A percentile compares a stretch with the other conserved stretches of the same genome.
Conservation (phyloP, 176 grass and related monocot species). For the Thinopyrum elongatum region DNA sequence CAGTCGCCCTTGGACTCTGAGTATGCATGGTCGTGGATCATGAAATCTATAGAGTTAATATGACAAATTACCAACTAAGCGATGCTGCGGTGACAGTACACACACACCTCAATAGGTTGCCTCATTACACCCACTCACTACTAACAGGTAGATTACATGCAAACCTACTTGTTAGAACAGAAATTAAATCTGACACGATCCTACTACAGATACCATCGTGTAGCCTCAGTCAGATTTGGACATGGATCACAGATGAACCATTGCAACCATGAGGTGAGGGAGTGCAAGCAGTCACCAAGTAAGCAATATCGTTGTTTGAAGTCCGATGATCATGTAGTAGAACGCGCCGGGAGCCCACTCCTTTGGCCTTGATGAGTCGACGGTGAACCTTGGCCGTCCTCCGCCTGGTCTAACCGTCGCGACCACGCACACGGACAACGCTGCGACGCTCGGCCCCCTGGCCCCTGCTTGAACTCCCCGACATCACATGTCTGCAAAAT, state of each 20-base stretch:
- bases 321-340: slow-evolving; percentile 40
- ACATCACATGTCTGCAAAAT: slow-evolving; percentile 50
- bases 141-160: no score
- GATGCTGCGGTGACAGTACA: no score
- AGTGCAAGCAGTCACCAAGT: background rate
- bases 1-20: no score
- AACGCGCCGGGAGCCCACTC: slow-evolving; percentile 85
- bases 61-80: no score
- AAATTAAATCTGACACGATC: no score
- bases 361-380: slow-evolving; percentile 82
- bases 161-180: no score
- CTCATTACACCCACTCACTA: no score
- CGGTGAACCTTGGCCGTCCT: slow-evolving; percentile 53
- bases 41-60: no score
- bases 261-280: background rate
- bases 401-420: slow-evolving; percentile 33
- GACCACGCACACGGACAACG: slow-evolving; percentile 58
- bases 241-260: background rate
- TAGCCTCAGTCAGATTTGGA: background rate
- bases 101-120: no score
- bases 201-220: background rate
- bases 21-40: no score
- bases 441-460: slow-evolving; percentile 33
- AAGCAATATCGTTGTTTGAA: background rate
- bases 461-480: slow-evolving; percentile 71